Conservation (phyloP, 257 asterid genomes). For the Asclepias syriaca region DNA sequence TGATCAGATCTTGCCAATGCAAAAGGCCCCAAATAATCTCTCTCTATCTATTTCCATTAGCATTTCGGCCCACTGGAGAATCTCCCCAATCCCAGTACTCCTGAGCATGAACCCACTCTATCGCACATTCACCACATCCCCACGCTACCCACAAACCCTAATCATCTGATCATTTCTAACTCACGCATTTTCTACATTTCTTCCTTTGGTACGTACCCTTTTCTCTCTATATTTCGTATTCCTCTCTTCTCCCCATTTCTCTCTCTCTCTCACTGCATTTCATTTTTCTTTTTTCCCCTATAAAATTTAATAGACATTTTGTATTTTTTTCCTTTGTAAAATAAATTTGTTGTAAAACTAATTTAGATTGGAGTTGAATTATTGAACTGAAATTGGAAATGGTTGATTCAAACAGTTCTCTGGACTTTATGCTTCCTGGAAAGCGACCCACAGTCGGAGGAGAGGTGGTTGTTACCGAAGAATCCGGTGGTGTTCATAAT, state of each 20-base stretch:
- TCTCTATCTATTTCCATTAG: neutral
- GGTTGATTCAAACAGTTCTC: constrained; percentile 28
- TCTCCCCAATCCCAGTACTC: neutral
- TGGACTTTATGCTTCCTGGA: constrained; percentile 35
- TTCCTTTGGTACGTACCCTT: constrained; percentile 17
- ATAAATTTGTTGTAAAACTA: neutral
- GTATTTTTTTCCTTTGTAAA: no score
- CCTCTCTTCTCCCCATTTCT: neutral
- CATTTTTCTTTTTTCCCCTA: neutral
- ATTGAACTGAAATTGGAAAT: constrained; percentile 12
- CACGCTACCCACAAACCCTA: constrained; percentile 20
- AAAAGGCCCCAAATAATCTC: neutral
- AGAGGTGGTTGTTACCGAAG: constrained; percentile 8
- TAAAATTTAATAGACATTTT: neutral
- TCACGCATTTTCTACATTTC: constrained; percentile 4
- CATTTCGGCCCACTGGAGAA: constrained; percentile 2
- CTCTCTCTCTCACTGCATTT: neutral
- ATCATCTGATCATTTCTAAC: constrained; percentile 14
- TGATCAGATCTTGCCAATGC: neutral
- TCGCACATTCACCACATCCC: neutral
- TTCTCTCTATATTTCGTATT: constrained; percentile 8
- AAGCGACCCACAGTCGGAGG: constrained; percentile 24
- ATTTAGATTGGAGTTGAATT: constrained; percentile 6
- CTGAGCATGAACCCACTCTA: neutral
- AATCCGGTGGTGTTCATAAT: constrained; percentile 13